These are phyloP conservation scores for Vitis labrusca DNA, from an alignment of 164 flowering plant genomes.

Conservation along the genomic window DNA sequence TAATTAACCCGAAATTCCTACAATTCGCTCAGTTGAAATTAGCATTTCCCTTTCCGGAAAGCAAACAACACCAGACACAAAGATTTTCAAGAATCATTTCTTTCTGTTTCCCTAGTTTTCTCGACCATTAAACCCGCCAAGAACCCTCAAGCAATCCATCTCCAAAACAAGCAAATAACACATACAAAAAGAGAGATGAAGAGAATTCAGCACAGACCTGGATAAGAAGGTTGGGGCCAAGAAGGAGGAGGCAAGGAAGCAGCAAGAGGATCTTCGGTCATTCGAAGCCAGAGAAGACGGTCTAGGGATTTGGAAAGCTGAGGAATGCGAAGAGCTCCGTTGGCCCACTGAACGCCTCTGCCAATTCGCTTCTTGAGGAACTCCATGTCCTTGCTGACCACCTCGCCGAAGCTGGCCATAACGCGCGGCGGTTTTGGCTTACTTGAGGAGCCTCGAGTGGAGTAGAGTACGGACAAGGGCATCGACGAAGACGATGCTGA, in stretches of 20 bases:
- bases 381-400: conserved; percentile 63
- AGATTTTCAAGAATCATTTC: no score
- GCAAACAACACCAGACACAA: no score
- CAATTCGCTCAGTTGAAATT: no score
- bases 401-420: conserved; percentile 36
- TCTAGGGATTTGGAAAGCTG: conserved; percentile 51
- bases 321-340: conserved; percentile 50
- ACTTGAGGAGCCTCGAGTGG: background rate
- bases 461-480: background rate
- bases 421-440: conserved; percentile 13
- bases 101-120: no score
- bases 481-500: background rate
- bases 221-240: conserved; percentile 72
- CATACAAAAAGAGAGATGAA: no score
- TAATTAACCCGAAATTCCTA: no score
- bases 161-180: no score
- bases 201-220: conserved; percentile 42
- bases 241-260: conserved; percentile 24
- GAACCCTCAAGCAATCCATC: no score
- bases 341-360: conserved; percentile 60
- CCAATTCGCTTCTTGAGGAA: conserved; percentile 45
- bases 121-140: no score
- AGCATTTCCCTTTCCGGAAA: no score
- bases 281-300: conserved; percentile 70
- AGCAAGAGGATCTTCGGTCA: conserved; percentile 56